Evolutionary conservation across 495 filamentous ascomycete genomes (phyloP).

Genomic region (Echria macrotheca): DNA sequence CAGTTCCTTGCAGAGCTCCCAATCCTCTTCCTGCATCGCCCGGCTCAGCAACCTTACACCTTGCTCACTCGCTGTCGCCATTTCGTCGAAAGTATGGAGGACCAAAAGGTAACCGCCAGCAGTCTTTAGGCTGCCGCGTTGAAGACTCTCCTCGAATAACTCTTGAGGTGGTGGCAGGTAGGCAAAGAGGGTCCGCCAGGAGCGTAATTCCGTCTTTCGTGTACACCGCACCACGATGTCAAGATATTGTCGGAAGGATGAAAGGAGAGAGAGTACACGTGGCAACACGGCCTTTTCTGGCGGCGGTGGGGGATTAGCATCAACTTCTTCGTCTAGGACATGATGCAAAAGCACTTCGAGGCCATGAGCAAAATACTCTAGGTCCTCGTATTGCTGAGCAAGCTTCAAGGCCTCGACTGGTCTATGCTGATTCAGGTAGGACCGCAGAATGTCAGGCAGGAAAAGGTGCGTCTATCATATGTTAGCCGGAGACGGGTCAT

Average conservation of each 20-base stretch:
- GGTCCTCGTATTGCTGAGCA: conserved; percentile 72
- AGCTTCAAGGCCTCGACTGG: conserved; percentile 68
- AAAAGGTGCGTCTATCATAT: conserved; percentile 71
- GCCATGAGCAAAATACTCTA: conserved; percentile 88
- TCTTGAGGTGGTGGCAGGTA: conserved; percentile 84
- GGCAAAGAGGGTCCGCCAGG: conserved; percentile 88
- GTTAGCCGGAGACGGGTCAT: too few relatives aligned
- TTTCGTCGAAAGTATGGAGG: conserved; percentile 85
- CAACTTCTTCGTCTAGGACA: conserved; percentile 91
- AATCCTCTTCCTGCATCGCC: conserved; percentile 81
- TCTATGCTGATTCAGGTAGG: conserved; percentile 66
- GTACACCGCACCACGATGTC: conserved; percentile 97
- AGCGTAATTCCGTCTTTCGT: conserved; percentile 91
- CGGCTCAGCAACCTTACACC: conserved; percentile 76
- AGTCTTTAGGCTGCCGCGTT: conserved; percentile 81
- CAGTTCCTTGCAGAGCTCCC: conserved; percentile 94
- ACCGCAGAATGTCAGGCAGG: conserved; percentile 76
- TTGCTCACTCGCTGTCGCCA: conserved; percentile 70
- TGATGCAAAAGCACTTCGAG: conserved; percentile 90
- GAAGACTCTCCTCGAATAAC: conserved; percentile 86
- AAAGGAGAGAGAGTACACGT: conserved; percentile 80
- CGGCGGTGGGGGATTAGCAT: conserved; percentile 54
- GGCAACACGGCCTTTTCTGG: conserved; percentile 74
- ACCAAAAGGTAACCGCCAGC: conserved; percentile 96
- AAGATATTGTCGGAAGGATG: conserved; percentile 81